phyloP scores from a whole-genome alignment of 192 early-diverging fungal genomes.

The Coemansia sp. region DNA sequence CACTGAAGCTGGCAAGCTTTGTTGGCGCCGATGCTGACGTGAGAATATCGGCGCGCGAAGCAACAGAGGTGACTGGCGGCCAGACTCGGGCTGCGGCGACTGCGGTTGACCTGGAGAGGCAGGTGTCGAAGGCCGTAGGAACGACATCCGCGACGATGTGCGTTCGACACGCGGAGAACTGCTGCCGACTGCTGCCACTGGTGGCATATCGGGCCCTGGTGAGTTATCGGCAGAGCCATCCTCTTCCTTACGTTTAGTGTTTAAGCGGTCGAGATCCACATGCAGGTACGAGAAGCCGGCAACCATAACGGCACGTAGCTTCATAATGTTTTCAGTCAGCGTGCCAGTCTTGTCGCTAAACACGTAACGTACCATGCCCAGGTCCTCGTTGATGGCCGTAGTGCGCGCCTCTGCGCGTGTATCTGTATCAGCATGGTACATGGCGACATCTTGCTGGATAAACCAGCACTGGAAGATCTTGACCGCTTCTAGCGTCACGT shows the following conservation, averaged over 20 bases:
- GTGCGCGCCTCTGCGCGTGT: conserved; percentile 76
- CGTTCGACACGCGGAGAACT: conserved; percentile 4
- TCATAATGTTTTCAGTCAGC: conserved; percentile 83
- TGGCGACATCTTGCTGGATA: conserved; percentile 73
- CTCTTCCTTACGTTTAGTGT: conserved; percentile 1
- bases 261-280: conserved; percentile 57
- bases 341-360: conserved; percentile 93
- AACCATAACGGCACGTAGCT: conserved; percentile 66
- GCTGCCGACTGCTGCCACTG: background rate
- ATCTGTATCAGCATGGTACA: conserved; percentile 72
- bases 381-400: conserved; percentile 81
- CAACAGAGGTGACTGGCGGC: conserved; percentile 22
- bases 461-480: conserved; percentile 70
- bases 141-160: conserved; percentile 20
- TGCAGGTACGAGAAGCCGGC: conserved; percentile 62
- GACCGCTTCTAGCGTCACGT: conserved; percentile 83
- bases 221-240: background rate
- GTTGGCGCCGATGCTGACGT: conserved; percentile 37
- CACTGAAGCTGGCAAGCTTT: conserved; percentile 35
- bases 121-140: conserved; percentile 10
- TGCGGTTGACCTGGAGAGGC: conserved; percentile 2
- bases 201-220: background rate
- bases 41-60: conserved; percentile 11
- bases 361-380: conserved; percentile 82
- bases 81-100: background rate